Percentiles rank a stretch among this genome's conserved stretches.
These are phyloP conservation scores for Zygoascus biomembranicola DNA, from an alignment of 805 yeast species.

Conservation along the genomic window DNA sequence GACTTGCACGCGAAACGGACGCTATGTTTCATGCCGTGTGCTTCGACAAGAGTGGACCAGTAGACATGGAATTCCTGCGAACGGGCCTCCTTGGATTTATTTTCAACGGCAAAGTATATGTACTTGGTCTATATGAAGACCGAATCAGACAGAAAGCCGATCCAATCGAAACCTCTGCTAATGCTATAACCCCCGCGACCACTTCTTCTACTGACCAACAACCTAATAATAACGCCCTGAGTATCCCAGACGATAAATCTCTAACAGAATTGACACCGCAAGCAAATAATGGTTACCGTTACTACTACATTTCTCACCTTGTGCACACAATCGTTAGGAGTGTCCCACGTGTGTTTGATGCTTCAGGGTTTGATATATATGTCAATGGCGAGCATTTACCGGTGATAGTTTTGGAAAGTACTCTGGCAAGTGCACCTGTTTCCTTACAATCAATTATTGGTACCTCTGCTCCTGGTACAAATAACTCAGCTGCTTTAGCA, in stretches of 20 bases:
- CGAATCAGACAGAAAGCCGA: constrained; percentile 60
- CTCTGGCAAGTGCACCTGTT: constrained; percentile 36
- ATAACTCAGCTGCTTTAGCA: background rate
- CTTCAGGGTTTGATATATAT: constrained; percentile 81
- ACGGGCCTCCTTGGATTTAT: constrained; percentile 89
- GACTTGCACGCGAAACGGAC: constrained; percentile 55
- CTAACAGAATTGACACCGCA: background rate
- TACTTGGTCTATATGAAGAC: constrained; percentile 86
- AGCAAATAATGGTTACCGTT: constrained; percentile 31
- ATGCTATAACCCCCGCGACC: background rate
- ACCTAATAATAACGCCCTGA: background rate
- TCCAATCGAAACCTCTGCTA: background rate
- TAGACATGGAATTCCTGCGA: constrained; percentile 74
- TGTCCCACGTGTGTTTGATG: constrained; percentile 75
- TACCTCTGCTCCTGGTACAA: background rate
- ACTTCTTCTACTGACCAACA: background rate
- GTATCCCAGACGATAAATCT: background rate
- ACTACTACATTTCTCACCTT: constrained; percentile 81
- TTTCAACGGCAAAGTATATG: constrained; percentile 77
- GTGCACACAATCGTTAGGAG: constrained; percentile 76
- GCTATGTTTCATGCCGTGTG: constrained; percentile 77
- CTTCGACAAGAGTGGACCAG: constrained; percentile 56
- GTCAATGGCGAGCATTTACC: constrained; percentile 76
- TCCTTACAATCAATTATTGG: constrained; percentile 34
- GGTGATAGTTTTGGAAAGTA: constrained; percentile 76